Percentiles rank a stretch among this genome's conserved stretches.
Conservation (phyloP, 345 rosid species). For the Isatis tinctoria region DNA sequence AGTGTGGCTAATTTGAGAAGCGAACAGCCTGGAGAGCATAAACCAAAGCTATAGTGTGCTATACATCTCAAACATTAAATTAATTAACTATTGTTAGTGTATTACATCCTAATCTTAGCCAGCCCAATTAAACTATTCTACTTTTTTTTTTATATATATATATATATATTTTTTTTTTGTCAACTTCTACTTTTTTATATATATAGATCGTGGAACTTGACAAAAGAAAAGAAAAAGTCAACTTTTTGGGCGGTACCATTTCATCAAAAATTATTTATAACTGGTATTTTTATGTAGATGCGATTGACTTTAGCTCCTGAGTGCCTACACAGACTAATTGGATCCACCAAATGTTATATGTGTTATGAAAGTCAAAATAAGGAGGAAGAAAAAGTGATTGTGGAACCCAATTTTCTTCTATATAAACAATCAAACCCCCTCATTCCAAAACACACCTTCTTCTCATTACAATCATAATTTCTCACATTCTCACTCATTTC, state of each 20-base stretch:
- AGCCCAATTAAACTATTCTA: neutral
- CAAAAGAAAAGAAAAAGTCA: neutral
- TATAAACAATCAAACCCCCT: no score
- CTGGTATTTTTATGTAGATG: neutral
- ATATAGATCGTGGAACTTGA: neutral
- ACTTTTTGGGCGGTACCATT: constrained; percentile 3
- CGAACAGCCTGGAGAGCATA: constrained; percentile 30
- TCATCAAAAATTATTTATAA: neutral
- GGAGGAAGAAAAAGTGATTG: no score
- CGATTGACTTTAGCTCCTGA: neutral
- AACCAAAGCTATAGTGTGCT: constrained; percentile 23
- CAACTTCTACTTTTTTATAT: no score
- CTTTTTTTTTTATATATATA: no score
- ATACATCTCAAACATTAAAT: neutral
- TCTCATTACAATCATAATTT: no score
- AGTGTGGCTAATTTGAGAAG: constrained; percentile 30
- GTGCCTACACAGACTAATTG: neutral
- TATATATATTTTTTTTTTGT: no score
- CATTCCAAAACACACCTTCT: no score
- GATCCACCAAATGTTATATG: neutral
- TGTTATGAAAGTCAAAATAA: no score
- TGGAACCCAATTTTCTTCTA: no score
- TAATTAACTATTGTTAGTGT: neutral
- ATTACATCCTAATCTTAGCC: constrained; percentile 11
- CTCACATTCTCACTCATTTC: no score